Conservation (phyloP, 2,329 filamentous ascomycete genomes). For the Penicillium sp. region DNA sequence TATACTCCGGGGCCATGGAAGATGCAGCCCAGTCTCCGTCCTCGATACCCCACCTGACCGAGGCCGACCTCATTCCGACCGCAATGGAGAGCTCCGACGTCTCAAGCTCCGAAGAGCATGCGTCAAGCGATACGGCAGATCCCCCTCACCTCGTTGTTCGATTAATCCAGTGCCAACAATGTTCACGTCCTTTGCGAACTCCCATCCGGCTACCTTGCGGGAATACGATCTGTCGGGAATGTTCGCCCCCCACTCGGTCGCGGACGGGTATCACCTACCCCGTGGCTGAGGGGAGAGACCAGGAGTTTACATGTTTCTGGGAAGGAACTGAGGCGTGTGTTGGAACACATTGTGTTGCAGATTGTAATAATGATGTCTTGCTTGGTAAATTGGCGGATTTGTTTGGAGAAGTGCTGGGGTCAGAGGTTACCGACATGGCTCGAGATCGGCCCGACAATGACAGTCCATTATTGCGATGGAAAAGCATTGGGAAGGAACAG, state of each 20-base stretch:
- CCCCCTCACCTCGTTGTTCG: constrained; percentile 66
- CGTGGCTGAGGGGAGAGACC: constrained; percentile 61
- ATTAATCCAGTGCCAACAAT: constrained; percentile 74
- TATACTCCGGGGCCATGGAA: constrained; percentile 13
- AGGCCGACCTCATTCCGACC: constrained; percentile 8
- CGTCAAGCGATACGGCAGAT: constrained; percentile 49
- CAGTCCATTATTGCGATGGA: constrained; percentile 35
- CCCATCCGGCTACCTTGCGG: constrained; percentile 81
- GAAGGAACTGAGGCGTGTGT: constrained; percentile 51
- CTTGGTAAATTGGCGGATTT: constrained; percentile 68
- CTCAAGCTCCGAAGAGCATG: constrained; percentile 29
- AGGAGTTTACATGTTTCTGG: constrained; percentile 72
- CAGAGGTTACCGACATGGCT: constrained; percentile 5
- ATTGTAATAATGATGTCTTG: constrained; percentile 75
- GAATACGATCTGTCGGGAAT: constrained; percentile 70
- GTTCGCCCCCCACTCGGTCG: constrained; percentile 65
- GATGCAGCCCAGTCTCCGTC: constrained; percentile 5
- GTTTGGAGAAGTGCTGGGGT: constrained; percentile 45
- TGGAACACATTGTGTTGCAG: constrained; percentile 70
- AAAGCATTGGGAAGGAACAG: constrained; percentile 8
- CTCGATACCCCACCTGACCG: background rate
- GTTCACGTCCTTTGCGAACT: constrained; percentile 64
- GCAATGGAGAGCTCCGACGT: constrained; percentile 12
- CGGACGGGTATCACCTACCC: constrained; percentile 77
- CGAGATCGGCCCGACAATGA: constrained; percentile 25